These are phyloP conservation scores for Vitellaria paradoxa DNA, from an alignment of 179 eudicot genomes.

Conservation along the genomic window DNA sequence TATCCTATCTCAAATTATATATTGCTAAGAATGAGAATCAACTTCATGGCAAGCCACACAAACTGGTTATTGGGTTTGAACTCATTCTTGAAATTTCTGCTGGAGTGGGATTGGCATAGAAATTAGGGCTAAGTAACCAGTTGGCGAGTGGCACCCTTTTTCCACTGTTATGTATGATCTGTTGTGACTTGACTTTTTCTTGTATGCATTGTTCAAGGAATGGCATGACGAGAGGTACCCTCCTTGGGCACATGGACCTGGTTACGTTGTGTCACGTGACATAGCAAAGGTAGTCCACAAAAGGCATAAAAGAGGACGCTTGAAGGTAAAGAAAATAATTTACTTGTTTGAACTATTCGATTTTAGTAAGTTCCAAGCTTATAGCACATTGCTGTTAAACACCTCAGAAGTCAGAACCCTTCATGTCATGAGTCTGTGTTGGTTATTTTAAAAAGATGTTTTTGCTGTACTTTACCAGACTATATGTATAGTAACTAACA, in stretches of 20 bases:
- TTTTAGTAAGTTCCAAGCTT: too few relatives aligned
- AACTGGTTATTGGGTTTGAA: neutral
- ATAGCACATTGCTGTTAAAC: too few relatives aligned
- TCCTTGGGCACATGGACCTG: conserved; percentile 98
- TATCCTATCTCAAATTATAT: too few relatives aligned
- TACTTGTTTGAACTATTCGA: too few relatives aligned
- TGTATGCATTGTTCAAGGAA: conserved; percentile 52
- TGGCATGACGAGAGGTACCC: conserved; percentile 86
- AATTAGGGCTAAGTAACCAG: neutral
- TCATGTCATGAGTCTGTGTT: too few relatives aligned
- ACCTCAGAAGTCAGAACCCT: too few relatives aligned
- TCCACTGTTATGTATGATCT: neutral
- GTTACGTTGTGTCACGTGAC: conserved; percentile 79
- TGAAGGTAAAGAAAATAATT: conserved; percentile 50
- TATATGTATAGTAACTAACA: too few relatives aligned
- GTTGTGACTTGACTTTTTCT: neutral
- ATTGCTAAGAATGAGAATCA: too few relatives aligned
- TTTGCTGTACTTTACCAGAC: too few relatives aligned
- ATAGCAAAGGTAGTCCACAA: conserved; percentile 62
- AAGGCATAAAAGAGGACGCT: conserved; percentile 47
- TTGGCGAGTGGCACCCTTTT: neutral
- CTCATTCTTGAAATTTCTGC: neutral
- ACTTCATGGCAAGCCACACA: neutral
- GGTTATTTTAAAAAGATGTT: too few relatives aligned
- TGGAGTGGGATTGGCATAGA: neutral